Evolutionary conservation across 306 rosid species (phyloP).

Genomic region (Prunus padus): DNA sequence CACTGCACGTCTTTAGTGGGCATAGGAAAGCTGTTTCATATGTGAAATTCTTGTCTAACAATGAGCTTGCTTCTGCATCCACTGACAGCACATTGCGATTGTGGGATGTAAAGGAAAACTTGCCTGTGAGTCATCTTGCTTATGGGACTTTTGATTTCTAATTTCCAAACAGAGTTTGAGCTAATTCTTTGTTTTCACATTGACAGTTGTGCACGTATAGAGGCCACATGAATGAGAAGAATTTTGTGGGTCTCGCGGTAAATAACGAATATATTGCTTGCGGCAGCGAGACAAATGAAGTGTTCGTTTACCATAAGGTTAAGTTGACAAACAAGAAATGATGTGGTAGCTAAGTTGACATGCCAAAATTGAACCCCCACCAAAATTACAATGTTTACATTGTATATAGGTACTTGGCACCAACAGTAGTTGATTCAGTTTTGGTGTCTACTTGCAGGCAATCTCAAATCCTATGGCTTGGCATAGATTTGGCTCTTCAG

Average conservation of each 20-base stretch:
- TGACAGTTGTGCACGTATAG: conserved; percentile 69
- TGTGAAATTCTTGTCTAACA: conserved; percentile 77
- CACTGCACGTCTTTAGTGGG: conserved; percentile 75
- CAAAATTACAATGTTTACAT: not conserved
- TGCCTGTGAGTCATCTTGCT: conserved; percentile 60
- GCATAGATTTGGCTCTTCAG: conserved; percentile 69
- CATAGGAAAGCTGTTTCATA: conserved; percentile 84
- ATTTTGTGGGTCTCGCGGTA: conserved; percentile 86
- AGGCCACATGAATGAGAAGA: conserved; percentile 94
- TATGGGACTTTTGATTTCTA: not conserved
- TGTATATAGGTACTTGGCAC: not conserved
- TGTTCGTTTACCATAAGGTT: conserved; percentile 93
- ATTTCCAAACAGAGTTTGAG: not conserved
- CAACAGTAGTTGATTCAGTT: not conserved
- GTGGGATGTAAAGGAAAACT: conserved; percentile 77
- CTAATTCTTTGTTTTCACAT: conserved; percentile 3
- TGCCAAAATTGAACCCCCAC: not conserved
- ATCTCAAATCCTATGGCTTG: conserved; percentile 76
- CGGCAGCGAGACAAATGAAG: conserved; percentile 95
- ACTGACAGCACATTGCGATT: conserved; percentile 84
- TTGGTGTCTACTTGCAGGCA: conserved; percentile 51
- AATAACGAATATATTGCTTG: conserved; percentile 80
- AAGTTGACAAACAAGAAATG: conserved; percentile 5
- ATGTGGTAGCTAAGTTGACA: no score
- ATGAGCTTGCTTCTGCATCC: conserved; percentile 91